These are phyloP conservation scores for Dioscorea cayenensis DNA, from an alignment of 116 monocot genomes.

Conservation along the genomic window DNA sequence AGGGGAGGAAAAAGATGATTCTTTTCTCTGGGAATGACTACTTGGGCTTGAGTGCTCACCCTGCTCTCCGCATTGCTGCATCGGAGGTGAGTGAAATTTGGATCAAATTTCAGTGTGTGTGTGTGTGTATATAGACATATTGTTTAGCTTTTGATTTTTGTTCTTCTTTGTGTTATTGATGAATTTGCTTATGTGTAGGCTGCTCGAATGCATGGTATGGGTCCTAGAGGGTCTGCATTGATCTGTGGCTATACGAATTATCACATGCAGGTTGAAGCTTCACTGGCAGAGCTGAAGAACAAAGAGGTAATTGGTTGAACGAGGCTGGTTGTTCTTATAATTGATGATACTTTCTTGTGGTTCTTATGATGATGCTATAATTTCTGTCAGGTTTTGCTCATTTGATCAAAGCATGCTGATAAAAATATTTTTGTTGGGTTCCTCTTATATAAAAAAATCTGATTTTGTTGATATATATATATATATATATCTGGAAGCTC, in stretches of 20 bases:
- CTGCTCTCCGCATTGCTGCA: conserved; percentile 47
- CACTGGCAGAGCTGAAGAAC: conserved; percentile 77
- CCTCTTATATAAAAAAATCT: no score
- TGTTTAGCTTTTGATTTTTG: neutral
- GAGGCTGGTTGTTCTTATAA: neutral
- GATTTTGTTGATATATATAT: no score
- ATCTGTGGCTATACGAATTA: conserved; percentile 86
- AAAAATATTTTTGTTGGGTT: no score
- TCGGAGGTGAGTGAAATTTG: conserved; percentile 30
- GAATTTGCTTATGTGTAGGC: conserved; percentile 35
- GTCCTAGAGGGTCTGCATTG: conserved; percentile 84
- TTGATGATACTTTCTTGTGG: neutral
- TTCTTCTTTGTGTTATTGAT: conserved; percentile 4
- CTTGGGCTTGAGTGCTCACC: conserved; percentile 71
- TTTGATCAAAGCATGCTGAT: no score
- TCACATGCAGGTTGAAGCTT: conserved; percentile 52
- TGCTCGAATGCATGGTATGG: conserved; percentile 69
- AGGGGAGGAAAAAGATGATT: conserved; percentile 34
- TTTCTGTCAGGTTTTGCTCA: no score
- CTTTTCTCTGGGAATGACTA: conserved; percentile 95
- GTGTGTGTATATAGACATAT: neutral
- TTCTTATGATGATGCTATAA: no score
- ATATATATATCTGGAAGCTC: no score
- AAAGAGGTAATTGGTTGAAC: conserved; percentile 49
- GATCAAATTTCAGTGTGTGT: neutral